Evolutionary conservation across 352 stramenopile species (phyloP).

Genomic region (Phytophthora tentaculata): DNA sequence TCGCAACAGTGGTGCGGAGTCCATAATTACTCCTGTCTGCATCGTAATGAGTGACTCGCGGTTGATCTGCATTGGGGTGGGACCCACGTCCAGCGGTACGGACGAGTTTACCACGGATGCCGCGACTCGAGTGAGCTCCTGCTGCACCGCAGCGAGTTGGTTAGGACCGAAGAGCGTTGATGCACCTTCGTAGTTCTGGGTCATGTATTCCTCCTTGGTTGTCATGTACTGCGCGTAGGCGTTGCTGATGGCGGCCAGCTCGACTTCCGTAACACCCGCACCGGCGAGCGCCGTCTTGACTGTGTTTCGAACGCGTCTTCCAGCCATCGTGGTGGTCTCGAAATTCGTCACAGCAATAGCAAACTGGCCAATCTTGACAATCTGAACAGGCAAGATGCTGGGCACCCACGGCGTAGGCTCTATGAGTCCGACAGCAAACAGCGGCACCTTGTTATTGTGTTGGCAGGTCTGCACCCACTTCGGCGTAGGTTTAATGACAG

Average conservation of each 20-base stretch:
- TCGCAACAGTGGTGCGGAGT: background rate
- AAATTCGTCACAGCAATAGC: background rate
- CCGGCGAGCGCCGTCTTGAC: slow-evolving; percentile 33
- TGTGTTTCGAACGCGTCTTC: slow-evolving; percentile 48
- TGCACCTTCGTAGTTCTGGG: slow-evolving; percentile 71
- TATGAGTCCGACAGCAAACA: slow-evolving; percentile 48
- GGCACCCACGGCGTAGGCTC: slow-evolving; percentile 49
- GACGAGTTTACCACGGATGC: background rate
- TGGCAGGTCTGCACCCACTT: slow-evolving; percentile 54
- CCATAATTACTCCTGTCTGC: background rate
- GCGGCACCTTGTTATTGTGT: slow-evolving; percentile 41
- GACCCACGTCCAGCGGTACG: background rate
- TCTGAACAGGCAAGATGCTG: slow-evolving; percentile 54
- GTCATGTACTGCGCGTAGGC: slow-evolving; percentile 63
- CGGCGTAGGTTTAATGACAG: slow-evolving; percentile 38
- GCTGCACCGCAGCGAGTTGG: slow-evolving; percentile 56
- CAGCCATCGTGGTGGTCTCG: slow-evolving; percentile 22
- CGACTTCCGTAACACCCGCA: slow-evolving; percentile 49
- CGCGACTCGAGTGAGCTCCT: slow-evolving; percentile 47
- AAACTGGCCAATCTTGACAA: slow-evolving; percentile 36
- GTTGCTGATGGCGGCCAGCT: slow-evolving; percentile 62
- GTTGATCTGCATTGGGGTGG: background rate
- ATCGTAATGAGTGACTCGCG: background rate
- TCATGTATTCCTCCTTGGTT: slow-evolving; percentile 64
- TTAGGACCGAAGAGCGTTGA: slow-evolving; percentile 76